phyloP scores from a whole-genome alignment of 2,329 filamentous ascomycete species.

The Septoria petroselini region DNA sequence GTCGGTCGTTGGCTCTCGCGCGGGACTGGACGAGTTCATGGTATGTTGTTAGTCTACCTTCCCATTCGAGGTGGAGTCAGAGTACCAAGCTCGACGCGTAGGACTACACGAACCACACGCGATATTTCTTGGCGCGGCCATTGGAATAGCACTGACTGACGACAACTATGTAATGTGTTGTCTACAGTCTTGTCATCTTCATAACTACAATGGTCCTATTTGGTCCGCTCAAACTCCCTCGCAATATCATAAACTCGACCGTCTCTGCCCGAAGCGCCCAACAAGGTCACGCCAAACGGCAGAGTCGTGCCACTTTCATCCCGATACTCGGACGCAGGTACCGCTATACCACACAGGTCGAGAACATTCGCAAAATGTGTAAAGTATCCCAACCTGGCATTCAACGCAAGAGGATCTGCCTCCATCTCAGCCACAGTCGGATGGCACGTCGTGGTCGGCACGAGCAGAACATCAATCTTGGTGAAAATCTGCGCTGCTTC shows the following conservation, averaged over 20 bases:
- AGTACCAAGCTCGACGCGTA: too few species aligned
- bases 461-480: conserved; percentile 50
- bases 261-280: conserved; percentile 41
- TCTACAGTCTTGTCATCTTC: too few species aligned
- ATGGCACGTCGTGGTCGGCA: conserved; percentile 51
- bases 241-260: conserved; percentile 44
- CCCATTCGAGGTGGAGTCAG: too few species aligned
- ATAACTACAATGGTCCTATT: too few species aligned
- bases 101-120: too few species aligned
- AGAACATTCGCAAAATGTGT: conserved; percentile 62
- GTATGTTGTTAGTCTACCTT: neutral
- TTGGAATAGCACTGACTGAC: too few species aligned
- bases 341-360: conserved; percentile 54
- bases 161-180: too few species aligned
- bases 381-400: conserved; percentile 55
- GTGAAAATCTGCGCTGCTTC: conserved; percentile 44
- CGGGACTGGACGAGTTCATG: conserved; percentile 17
- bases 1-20: conserved; percentile 19
- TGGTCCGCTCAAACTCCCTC: conserved; percentile 31
- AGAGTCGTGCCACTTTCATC: conserved; percentile 30
- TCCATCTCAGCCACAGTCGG: conserved; percentile 54
- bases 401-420: conserved; percentile 53
- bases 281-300: conserved; percentile 44
- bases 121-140: too few species aligned
- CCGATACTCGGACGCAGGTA: conserved; percentile 50